Percentiles rank a stretch among this genome's conserved stretches.
These are phyloP conservation scores for Fusarium palustre DNA, from an alignment of 2,329 filamentous ascomycete genomes.

Conservation along the genomic window DNA sequence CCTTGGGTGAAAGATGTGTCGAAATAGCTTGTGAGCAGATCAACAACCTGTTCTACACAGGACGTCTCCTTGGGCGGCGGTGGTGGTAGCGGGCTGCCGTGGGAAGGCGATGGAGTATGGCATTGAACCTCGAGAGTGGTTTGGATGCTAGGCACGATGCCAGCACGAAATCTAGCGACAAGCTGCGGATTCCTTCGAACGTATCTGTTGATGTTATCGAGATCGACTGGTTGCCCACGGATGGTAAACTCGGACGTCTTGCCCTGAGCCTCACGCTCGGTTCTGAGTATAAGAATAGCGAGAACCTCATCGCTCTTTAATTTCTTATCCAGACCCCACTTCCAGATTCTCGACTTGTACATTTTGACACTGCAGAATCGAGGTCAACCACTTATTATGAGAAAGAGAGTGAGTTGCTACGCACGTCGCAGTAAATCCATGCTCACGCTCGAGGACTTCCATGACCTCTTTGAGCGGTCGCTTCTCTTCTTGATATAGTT, in stretches of 20 bases:
- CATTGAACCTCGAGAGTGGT: constrained; percentile 51
- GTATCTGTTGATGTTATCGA: constrained; percentile 56
- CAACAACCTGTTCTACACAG: constrained; percentile 46
- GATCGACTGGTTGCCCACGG: constrained; percentile 54
- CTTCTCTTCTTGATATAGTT: constrained; percentile 56
- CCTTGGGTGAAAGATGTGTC: constrained; percentile 48
- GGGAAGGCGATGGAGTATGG: constrained; percentile 47
- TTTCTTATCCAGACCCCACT: constrained; percentile 58
- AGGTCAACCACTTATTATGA: background rate
- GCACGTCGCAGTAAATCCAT: constrained; percentile 56
- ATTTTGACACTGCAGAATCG: constrained; percentile 53
- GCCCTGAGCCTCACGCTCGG: constrained; percentile 52
- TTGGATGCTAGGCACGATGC: constrained; percentile 49
- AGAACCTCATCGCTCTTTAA: constrained; percentile 57
- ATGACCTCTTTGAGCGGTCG: constrained; percentile 57
- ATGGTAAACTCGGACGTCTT: constrained; percentile 54
- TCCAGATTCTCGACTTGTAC: constrained; percentile 58
- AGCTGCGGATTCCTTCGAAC: constrained; percentile 55
- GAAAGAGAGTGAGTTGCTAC: constrained; percentile 27
- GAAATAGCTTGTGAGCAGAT: constrained; percentile 48
- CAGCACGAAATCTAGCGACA: constrained; percentile 49
- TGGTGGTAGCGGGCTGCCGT: constrained; percentile 37
- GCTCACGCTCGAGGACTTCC: constrained; percentile 53
- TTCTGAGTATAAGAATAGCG: constrained; percentile 53
- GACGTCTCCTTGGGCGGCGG: constrained; percentile 41